A percentile compares a stretch with the other conserved stretches of the same genome.
Evolutionary conservation across 2,329 filamentous ascomycete genomes (phyloP).

Genomic region (Botryotinia narcissicola): DNA sequence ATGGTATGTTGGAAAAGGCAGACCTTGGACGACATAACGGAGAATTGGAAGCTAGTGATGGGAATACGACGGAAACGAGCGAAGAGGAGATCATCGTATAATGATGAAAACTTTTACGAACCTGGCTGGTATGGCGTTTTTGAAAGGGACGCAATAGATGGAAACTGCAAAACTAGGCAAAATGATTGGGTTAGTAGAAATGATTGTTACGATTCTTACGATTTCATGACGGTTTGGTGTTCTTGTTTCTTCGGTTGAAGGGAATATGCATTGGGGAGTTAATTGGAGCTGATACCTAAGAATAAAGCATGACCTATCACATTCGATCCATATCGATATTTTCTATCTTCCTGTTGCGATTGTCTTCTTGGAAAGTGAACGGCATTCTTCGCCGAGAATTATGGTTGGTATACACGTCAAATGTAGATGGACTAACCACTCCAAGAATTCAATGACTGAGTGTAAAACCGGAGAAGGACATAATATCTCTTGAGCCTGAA

Average conservation of each 20-base stretch:
- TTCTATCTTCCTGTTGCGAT: neutral
- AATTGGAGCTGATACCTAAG: conserved; percentile 5
- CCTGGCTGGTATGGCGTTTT: conserved; percentile 14
- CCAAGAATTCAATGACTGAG: neutral
- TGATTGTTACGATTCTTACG: neutral
- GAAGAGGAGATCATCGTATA: conserved; percentile 28
- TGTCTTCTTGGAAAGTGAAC: neutral
- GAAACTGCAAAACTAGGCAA: conserved; percentile 5
- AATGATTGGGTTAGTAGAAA: neutral
- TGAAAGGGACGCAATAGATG: neutral
- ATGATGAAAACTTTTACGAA: neutral
- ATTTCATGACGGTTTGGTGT: neutral
- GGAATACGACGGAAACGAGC: conserved; percentile 24
- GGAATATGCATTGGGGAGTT: neutral
- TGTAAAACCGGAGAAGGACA: neutral
- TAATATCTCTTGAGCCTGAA: neutral
- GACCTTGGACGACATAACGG: neutral
- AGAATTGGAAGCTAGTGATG: conserved; percentile 6
- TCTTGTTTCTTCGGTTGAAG: neutral
- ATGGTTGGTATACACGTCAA: neutral
- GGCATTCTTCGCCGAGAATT: neutral
- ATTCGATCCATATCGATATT: neutral
- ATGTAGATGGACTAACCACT: neutral
- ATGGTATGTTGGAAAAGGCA: neutral
- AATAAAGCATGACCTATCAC: neutral